phyloP scores from a whole-genome alignment of 441 rosid species.

The Hura crepitans region DNA sequence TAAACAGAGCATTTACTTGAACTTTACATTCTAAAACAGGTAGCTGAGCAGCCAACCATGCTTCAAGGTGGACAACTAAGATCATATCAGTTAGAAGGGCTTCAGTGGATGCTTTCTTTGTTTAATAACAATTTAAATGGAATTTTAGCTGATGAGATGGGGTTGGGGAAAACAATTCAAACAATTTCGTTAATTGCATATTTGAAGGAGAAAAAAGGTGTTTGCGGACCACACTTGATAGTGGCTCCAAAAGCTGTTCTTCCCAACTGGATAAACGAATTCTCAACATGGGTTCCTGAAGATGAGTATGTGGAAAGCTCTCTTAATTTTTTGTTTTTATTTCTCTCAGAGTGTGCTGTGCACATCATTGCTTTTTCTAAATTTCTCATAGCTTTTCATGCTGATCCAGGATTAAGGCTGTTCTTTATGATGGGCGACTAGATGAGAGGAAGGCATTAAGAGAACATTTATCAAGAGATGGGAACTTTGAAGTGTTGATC shows the following conservation, averaged over 20 bases:
- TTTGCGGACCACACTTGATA: constrained; percentile 86
- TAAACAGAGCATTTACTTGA: constrained; percentile 25
- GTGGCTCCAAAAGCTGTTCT: constrained; percentile 99
- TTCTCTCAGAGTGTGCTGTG: constrained; percentile 5
- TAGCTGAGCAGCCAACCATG: constrained; percentile 86
- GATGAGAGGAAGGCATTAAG: constrained; percentile 89
- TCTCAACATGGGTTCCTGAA: constrained; percentile 93
- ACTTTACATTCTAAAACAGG: constrained; percentile 45
- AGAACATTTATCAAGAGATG: constrained; percentile 63
- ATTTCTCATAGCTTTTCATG: constrained; percentile 29
- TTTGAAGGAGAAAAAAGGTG: constrained; percentile 85
- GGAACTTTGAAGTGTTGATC: constrained; percentile 72
- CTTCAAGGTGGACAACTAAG: constrained; percentile 96
- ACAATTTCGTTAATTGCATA: constrained; percentile 91
- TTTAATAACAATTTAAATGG: constrained; percentile 98
- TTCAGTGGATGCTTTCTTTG: constrained; percentile 98
- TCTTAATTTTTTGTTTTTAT: constrained; percentile 17
- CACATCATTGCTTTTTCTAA: constrained; percentile 13
- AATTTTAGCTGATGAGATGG: constrained; percentile 99
- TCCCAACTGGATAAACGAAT: constrained; percentile 96
- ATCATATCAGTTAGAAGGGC: constrained; percentile 94
- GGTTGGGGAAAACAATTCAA: constrained; percentile 97
- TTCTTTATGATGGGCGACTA: constrained; percentile 95
- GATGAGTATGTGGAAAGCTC: constrained; percentile 49
- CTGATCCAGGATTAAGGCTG: constrained; percentile 69